Conservation (phyloP, 2,329 filamentous ascomycete species). For the Alternaria gansuensis region DNA sequence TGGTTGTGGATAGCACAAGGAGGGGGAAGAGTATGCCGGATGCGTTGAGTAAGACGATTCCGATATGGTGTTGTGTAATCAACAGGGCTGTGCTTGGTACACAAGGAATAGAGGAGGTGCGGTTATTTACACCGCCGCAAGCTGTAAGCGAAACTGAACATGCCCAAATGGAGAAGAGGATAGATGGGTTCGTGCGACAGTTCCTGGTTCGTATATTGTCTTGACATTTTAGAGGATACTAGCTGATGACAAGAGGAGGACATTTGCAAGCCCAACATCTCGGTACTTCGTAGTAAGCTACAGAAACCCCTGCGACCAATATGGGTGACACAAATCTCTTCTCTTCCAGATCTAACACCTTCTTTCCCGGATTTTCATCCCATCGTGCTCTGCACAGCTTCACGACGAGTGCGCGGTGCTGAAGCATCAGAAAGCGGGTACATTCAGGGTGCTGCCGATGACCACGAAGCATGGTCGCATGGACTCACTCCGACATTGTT, state of each 20-base stretch:
- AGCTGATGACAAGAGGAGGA: constrained; percentile 45
- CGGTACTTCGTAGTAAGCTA: constrained; percentile 64
- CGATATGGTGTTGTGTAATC: constrained; percentile 90
- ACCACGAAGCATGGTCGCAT: constrained; percentile 90
- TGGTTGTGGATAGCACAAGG: constrained; percentile 92
- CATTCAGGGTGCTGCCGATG: constrained; percentile 93
- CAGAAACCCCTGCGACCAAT: constrained; percentile 77
- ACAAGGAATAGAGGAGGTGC: constrained; percentile 38
- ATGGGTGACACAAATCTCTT: constrained; percentile 79
- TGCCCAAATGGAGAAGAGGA: constrained; percentile 73
- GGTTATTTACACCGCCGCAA: constrained; percentile 74
- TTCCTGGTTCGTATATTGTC: constrained; percentile 53
- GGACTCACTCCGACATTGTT: constrained; percentile 82
- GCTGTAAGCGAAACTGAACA: constrained; percentile 79
- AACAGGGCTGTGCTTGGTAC: constrained; percentile 81
- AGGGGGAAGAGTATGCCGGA: constrained; percentile 96
- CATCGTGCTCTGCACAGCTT: constrained; percentile 86
- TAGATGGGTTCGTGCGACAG: constrained; percentile 65
- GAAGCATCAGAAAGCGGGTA: constrained; percentile 79
- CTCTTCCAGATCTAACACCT: constrained; percentile 58
- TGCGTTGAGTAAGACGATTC: constrained; percentile 90
- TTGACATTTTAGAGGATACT: background rate
- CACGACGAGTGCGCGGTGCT: constrained; percentile 72
- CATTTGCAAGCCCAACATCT: constrained; percentile 68
- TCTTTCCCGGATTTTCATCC: constrained; percentile 70